These are phyloP conservation scores for Phytophthora sojae DNA, from an alignment of 352 stramenopile species.

Conservation along the genomic window DNA sequence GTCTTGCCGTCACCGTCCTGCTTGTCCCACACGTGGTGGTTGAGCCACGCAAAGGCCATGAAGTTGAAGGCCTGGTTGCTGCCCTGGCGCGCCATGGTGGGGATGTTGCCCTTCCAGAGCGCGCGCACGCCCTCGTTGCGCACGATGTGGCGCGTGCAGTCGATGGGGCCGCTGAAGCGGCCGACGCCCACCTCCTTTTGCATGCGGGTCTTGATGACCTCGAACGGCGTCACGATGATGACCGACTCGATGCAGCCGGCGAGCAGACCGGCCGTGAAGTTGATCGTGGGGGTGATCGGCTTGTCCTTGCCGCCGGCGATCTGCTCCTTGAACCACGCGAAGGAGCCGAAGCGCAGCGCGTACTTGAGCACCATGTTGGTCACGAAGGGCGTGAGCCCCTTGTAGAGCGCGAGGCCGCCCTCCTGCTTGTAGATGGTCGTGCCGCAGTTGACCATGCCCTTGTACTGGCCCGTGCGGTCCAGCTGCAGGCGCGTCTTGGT, in stretches of 20 bases:
- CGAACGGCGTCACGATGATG: constrained; percentile 97
- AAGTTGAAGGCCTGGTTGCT: constrained; percentile 99
- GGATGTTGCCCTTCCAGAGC: constrained; percentile 96
- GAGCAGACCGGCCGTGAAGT: constrained; percentile 91
- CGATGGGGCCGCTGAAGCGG: constrained; percentile 89
- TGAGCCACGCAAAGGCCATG: constrained; percentile 92
- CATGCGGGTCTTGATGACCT: constrained; percentile 99
- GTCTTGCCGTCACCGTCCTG: constrained; percentile 91
- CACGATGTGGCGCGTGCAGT: constrained; percentile 94
- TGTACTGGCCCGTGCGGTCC: constrained; percentile 79
- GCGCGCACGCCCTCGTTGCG: constrained; percentile 93
- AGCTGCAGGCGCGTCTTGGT: constrained; percentile 90
- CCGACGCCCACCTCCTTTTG: constrained; percentile 94
- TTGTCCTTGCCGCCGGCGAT: constrained; percentile 80
- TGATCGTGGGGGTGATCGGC: constrained; percentile 72
- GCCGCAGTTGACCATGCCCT: constrained; percentile 85
- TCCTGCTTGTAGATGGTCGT: constrained; percentile 86
- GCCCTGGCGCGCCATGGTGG: constrained; percentile 97
- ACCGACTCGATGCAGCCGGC: constrained; percentile 96
- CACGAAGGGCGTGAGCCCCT: constrained; percentile 85
- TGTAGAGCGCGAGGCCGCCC: constrained; percentile 81
- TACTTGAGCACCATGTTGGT: constrained; percentile 93
- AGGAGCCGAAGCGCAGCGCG: constrained; percentile 87
- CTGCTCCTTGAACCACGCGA: constrained; percentile 88
- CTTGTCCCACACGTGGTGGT: constrained; percentile 94